A percentile compares a stretch with the other conserved stretches of the same genome.
Conservation (phyloP, 768 basidiomycete species). For the Polyporus arcularius region DNA sequence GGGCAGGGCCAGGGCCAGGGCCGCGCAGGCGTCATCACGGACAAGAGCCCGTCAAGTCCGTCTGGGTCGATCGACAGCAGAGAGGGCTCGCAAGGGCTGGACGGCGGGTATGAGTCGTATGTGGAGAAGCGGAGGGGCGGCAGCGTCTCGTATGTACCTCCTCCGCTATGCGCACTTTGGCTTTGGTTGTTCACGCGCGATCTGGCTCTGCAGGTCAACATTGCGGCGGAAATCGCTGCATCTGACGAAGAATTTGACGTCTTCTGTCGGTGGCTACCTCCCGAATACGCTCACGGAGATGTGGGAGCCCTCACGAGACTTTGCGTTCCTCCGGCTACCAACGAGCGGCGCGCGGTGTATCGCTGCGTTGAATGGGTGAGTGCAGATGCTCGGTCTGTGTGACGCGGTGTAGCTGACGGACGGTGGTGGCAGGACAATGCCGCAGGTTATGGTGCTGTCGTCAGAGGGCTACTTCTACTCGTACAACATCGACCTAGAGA, state of each 20-base stretch:
- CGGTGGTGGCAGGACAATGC: constrained; percentile 67
- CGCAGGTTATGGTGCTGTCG: constrained; percentile 96
- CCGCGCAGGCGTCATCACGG: constrained; percentile 16
- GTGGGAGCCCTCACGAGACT: constrained; percentile 96
- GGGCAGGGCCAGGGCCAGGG: constrained; percentile 38
- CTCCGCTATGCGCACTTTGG: background rate
- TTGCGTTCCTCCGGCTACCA: constrained; percentile 87
- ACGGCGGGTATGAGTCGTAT: constrained; percentile 85
- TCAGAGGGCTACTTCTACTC: constrained; percentile 95
- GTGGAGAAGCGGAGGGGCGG: constrained; percentile 72
- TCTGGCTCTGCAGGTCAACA: constrained; percentile 36
- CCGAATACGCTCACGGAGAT: constrained; percentile 91
- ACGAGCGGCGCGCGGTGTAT: constrained; percentile 77
- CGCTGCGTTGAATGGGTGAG: constrained; percentile 83
- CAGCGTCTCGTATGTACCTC: constrained; percentile 53
- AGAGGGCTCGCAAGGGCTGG: constrained; percentile 59
- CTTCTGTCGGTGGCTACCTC: constrained; percentile 82
- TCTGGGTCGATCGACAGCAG: constrained; percentile 66
- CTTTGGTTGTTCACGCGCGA: background rate
- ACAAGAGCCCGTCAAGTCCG: constrained; percentile 50
- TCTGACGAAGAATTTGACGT: constrained; percentile 70
- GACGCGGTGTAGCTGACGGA: background rate
- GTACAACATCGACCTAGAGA: constrained; percentile 94
- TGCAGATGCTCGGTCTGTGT: constrained; percentile 40
- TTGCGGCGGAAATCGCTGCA: constrained; percentile 73